Evolutionary conservation across 805 yeast genomes (phyloP).

Genomic region (Nakazawaea peltata): DNA sequence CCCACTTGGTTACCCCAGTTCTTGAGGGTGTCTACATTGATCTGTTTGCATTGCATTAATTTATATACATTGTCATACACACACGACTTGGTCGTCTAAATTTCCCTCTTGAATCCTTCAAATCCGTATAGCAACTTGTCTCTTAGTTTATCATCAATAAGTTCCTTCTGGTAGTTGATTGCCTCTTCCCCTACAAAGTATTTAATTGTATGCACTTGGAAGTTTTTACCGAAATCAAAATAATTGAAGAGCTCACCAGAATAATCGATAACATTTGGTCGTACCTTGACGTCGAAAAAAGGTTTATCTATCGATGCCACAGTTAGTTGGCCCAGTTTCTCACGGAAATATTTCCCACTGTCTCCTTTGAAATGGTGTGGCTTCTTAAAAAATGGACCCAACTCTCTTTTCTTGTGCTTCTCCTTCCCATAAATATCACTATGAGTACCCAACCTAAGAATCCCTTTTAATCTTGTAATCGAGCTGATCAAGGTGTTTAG

Average conservation of each 20-base stretch:
- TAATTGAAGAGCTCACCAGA: background rate
- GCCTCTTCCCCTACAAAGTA: slow-evolving; percentile 6
- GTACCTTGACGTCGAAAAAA: slow-evolving; percentile 1
- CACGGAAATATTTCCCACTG: too few relatives aligned
- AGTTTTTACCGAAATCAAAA: slow-evolving; percentile 3
- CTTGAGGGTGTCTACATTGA: too few relatives aligned
- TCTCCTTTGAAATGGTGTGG: background rate
- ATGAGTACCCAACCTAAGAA: background rate
- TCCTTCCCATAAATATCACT: background rate
- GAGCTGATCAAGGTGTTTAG: background rate
- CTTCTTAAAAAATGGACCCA: background rate
- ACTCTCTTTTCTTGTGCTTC: background rate
- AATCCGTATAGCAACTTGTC: slow-evolving; percentile 8
- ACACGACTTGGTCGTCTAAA: too few relatives aligned
- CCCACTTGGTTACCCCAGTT: too few relatives aligned
- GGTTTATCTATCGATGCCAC: slow-evolving; percentile 2
- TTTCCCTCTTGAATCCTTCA: slow-evolving; percentile 6
- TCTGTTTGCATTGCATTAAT: too few relatives aligned
- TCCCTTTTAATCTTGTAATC: slow-evolving; percentile 4
- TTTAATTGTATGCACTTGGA: slow-evolving; percentile 1
- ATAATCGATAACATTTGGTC: background rate
- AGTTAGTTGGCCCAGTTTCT: background rate
- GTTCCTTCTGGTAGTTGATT: background rate
- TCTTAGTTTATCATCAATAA: slow-evolving; percentile 1
- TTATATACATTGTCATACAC: too few relatives aligned